Percentiles rank a stretch among this genome's conserved stretches.
phyloP scores from a whole-genome alignment of 148 eudicot species.

The Limonium bicolor region DNA sequence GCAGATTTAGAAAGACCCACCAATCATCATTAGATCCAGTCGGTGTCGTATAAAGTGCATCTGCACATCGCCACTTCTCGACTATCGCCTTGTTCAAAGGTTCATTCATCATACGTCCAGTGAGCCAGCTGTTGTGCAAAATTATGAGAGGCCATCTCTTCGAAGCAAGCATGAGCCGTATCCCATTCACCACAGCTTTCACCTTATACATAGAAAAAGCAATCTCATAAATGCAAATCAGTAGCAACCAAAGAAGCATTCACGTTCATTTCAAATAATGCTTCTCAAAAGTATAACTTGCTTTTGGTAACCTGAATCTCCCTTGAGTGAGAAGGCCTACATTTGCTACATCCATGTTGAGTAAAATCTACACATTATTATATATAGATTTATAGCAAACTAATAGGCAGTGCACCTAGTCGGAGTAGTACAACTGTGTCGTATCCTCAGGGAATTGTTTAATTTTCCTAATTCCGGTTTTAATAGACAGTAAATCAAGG shows the following conservation, averaged over 20 bases:
- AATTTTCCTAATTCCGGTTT: too few relatives aligned
- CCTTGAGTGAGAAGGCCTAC: slow-evolving; percentile 64
- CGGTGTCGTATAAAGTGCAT: slow-evolving; percentile 82
- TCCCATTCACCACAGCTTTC: slow-evolving; percentile 68
- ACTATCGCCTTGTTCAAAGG: slow-evolving; percentile 36
- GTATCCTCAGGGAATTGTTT: too few relatives aligned
- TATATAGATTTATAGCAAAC: too few relatives aligned
- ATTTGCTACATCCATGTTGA: slow-evolving; percentile 93
- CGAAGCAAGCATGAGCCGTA: slow-evolving; percentile 72
- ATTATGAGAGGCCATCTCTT: slow-evolving; percentile 72
- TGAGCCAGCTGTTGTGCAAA: slow-evolving; percentile 64
- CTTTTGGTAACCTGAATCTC: slow-evolving; percentile 58
- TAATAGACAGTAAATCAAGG: too few relatives aligned
- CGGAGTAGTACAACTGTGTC: too few relatives aligned
- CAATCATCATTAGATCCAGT: slow-evolving; percentile 96
- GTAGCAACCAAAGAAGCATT: not conserved
- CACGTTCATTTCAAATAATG: not conserved
- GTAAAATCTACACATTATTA: too few relatives aligned
- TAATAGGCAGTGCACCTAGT: too few relatives aligned
- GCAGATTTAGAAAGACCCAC: slow-evolving; percentile 21
- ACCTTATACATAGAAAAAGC: slow-evolving; percentile 48
- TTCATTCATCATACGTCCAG: slow-evolving; percentile 32
- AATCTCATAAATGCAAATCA: not conserved
- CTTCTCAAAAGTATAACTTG: slow-evolving; percentile 12
- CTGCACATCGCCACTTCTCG: slow-evolving; percentile 68